These are phyloP conservation scores for Entelexis paramagnoliae DNA, from an alignment of 1,139 yeast genomes.

Conservation along the genomic window DNA sequence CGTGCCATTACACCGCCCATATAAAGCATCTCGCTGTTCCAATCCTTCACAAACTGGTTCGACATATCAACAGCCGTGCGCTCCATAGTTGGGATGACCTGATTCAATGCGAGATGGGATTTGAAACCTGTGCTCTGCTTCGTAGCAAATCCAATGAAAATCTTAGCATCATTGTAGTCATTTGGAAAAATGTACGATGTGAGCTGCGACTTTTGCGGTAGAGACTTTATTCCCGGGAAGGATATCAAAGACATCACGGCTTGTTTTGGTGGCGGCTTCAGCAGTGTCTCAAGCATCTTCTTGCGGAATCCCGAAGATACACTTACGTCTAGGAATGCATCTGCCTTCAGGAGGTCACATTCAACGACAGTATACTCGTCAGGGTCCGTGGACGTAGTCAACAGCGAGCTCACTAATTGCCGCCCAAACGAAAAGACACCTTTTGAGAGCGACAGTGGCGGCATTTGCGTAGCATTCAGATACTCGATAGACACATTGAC, in stretches of 20 bases:
- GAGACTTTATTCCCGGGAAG: slow-evolving; percentile 22
- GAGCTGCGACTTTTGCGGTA: slow-evolving; percentile 31
- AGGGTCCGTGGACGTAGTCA: slow-evolving; percentile 30
- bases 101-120: slow-evolving; percentile 35
- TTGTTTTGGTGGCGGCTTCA: slow-evolving; percentile 36
- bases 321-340: slow-evolving; percentile 29
- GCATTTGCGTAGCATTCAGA: slow-evolving; percentile 33
- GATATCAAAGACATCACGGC: slow-evolving; percentile 32
- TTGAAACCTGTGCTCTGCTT: slow-evolving; percentile 36
- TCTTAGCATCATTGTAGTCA: slow-evolving; percentile 32
- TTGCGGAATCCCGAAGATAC: slow-evolving; percentile 30
- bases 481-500: slow-evolving; percentile 31
- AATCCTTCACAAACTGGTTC: slow-evolving; percentile 34
- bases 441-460: slow-evolving; percentile 23
- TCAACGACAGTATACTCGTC: slow-evolving; percentile 29
- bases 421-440: slow-evolving; percentile 30
- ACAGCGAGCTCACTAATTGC: slow-evolving; percentile 29
- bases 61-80: slow-evolving; percentile 38
- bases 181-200: slow-evolving; percentile 33
- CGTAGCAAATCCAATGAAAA: slow-evolving; percentile 38
- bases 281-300: slow-evolving; percentile 34
- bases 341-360: slow-evolving; percentile 30
- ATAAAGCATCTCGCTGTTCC: slow-evolving; percentile 36
- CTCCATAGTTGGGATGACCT: slow-evolving; percentile 38
- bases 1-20: slow-evolving; percentile 35